Conservation (phyloP, 768 basidiomycete species). For the Nidularia pulvinata region DNA sequence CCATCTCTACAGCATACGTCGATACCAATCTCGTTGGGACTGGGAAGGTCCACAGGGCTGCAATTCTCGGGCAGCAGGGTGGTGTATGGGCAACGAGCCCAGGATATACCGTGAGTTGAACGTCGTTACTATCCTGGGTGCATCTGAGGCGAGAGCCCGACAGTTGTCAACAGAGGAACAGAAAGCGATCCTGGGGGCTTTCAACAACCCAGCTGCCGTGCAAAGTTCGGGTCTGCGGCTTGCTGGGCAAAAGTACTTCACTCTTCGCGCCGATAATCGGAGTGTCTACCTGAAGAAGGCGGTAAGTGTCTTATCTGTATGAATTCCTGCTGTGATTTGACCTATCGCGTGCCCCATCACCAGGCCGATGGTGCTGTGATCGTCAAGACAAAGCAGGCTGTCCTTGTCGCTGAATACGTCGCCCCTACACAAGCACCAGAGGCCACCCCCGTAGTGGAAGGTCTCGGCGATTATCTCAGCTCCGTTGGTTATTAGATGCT, state of each 20-base stretch:
- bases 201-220: conserved; percentile 31
- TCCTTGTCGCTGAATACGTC: conserved; percentile 77
- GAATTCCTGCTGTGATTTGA: conserved; percentile 1
- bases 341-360: not conserved
- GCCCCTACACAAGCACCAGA: conserved; percentile 68
- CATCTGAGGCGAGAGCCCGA: not conserved
- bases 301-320: conserved; percentile 41
- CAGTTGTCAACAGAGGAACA: conserved; percentile 72
- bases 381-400: conserved; percentile 84
- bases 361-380: conserved; percentile 76
- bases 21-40: conserved; percentile 77
- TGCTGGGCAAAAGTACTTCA: conserved; percentile 76
- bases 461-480: conserved; percentile 80
- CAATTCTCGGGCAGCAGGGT: conserved; percentile 71
- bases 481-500: conserved; percentile 47
- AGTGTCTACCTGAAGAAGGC: conserved; percentile 77
- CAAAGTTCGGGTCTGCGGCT: conserved; percentile 65
- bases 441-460: conserved; percentile 61
- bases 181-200: conserved; percentile 48
- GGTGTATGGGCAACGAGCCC: conserved; percentile 74
- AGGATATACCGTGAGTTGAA: conserved; percentile 54
- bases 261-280: conserved; percentile 42
- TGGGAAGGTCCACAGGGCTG: conserved; percentile 72
- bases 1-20: conserved; percentile 64
- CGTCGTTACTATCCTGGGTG: conserved; percentile 1